Percentiles rank a stretch among this genome's conserved stretches.
Conservation (phyloP, 768 basidiomycete genomes). For the Russula sp. region DNA sequence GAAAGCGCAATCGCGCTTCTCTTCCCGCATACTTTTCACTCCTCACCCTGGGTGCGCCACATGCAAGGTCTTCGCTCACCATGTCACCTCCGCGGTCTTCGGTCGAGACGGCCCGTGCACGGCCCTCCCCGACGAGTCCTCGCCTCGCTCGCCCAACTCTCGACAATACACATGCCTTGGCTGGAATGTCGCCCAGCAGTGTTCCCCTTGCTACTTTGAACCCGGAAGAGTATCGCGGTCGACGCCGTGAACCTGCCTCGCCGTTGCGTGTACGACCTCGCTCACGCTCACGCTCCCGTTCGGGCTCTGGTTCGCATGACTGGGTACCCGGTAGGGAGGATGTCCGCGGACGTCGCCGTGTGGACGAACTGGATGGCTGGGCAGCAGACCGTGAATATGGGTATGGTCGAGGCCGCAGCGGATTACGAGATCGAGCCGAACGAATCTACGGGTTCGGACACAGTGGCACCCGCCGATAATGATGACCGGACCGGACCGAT, state of each 20-base stretch:
- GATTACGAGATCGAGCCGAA: conserved; percentile 17
- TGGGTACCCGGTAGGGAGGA: conserved; percentile 3
- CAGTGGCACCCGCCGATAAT: neutral
- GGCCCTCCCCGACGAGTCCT: conserved; percentile 15
- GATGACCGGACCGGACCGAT: neutral
- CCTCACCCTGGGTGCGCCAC: conserved; percentile 19
- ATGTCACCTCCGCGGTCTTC: conserved; percentile 20
- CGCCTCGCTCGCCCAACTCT: conserved; percentile 13
- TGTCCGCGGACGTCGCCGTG: conserved; percentile 11
- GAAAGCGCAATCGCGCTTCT: conserved; percentile 19
- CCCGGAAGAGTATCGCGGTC: conserved; percentile 10
- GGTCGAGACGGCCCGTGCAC: conserved; percentile 11
- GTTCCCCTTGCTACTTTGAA: conserved; percentile 1
- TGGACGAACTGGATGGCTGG: conserved; percentile 17
- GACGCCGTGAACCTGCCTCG: conserved; percentile 11
- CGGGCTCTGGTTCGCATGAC: conserved; percentile 2
- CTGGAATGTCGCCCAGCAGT: conserved; percentile 13
- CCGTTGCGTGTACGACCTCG: conserved; percentile 5
- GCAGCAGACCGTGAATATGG: conserved; percentile 15
- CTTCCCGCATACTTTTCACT: conserved; percentile 26
- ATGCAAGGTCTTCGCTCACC: conserved; percentile 8
- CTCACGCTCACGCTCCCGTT: conserved; percentile 6
- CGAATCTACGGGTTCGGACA: neutral
- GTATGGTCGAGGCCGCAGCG: conserved; percentile 19
- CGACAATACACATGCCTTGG: conserved; percentile 15